Evolutionary conservation across 768 basidiomycete genomes (phyloP).

Genomic region (Boletus rufocinnamomeus): DNA sequence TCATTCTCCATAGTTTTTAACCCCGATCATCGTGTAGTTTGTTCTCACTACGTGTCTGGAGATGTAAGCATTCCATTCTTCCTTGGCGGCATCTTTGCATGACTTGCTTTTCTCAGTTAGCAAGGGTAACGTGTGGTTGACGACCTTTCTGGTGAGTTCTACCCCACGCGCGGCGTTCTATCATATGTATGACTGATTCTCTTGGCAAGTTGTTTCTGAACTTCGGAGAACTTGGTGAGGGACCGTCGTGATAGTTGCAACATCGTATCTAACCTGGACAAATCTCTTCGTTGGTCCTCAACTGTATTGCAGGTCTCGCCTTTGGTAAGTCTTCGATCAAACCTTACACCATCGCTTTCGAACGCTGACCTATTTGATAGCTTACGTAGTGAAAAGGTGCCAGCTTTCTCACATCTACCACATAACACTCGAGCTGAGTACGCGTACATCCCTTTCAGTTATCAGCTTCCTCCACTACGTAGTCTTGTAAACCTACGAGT

Average conservation of each 20-base stretch:
- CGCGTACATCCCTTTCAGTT: conserved; percentile 28
- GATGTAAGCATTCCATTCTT: conserved; percentile 45
- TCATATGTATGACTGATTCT: not conserved
- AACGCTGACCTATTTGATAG: conserved; percentile 31
- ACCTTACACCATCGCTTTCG: not conserved
- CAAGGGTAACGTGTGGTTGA: conserved; percentile 49
- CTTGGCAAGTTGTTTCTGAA: conserved; percentile 45
- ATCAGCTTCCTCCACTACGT: conserved; percentile 44
- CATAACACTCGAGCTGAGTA: not conserved
- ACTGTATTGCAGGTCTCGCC: conserved; percentile 36
- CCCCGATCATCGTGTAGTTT: conserved; percentile 36
- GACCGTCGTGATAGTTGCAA: not conserved
- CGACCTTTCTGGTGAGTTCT: conserved; percentile 45
- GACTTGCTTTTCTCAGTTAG: conserved; percentile 46
- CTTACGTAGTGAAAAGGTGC: conserved; percentile 48
- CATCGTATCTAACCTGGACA: not conserved
- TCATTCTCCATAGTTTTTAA: not conserved
- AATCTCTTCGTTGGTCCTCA: conserved; percentile 5
- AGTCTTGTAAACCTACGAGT: conserved; percentile 50
- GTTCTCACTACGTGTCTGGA: conserved; percentile 63
- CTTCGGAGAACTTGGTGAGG: conserved; percentile 53
- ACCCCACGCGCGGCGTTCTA: not conserved
- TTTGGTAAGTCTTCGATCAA: conserved; percentile 34
- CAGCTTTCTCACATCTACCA: conserved; percentile 5
- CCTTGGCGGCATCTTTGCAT: not conserved